Evolutionary conservation across 441 rosid genomes (phyloP), one percentile per base, ranked within the genome.

Genomic region (Populus hybrid): DNA sequence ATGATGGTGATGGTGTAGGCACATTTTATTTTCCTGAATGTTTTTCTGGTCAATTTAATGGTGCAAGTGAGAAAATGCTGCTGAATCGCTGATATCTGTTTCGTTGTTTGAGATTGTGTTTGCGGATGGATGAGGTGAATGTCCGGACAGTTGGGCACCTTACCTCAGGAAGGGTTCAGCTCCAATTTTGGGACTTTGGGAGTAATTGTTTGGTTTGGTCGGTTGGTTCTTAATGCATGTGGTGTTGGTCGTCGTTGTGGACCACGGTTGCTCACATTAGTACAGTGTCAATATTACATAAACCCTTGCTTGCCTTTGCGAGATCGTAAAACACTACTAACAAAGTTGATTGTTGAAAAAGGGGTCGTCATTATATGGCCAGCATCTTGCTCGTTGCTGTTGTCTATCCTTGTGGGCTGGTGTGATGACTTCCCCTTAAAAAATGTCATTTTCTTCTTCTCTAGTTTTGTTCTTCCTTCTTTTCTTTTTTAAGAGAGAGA

Each of bases 301-400:
- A 70, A 42, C 24, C 46, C 18, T 5, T 42, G 26, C 32, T 3
- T 30, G 32, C 42, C 38, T 30, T 10, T 70, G 73, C 73, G 1
- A 42, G 8, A n/a, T 18, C 20, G 5, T 14, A 1, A 30, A 26
- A 54, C 8, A 11, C 40, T 30, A 74, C 11, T 6, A 6, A 38
- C 73, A 57, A 73, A 38, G 77, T 65, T 42, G 76, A 73, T 75
- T 77, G 83, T 73, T 30, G 32, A 70, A 79, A 83, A 73, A 63
- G 69, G 46, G 36, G 32, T 35, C 46, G 61, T 35, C 73, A 77
- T 77, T 80, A 74, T 69, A n/a, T 74, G 57, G 79, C 67, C 73
- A 1, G 40, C 30, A 68, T 80, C 11, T 54, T 61, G 50, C 81
- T 70, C 78, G 82, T 76, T 85, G 34, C 74, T 46, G 12, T 2